These are phyloP conservation scores for Plasmodium cynomolgi DNA, from an alignment of 169 alveolate genomes.

Conservation along the genomic window DNA sequence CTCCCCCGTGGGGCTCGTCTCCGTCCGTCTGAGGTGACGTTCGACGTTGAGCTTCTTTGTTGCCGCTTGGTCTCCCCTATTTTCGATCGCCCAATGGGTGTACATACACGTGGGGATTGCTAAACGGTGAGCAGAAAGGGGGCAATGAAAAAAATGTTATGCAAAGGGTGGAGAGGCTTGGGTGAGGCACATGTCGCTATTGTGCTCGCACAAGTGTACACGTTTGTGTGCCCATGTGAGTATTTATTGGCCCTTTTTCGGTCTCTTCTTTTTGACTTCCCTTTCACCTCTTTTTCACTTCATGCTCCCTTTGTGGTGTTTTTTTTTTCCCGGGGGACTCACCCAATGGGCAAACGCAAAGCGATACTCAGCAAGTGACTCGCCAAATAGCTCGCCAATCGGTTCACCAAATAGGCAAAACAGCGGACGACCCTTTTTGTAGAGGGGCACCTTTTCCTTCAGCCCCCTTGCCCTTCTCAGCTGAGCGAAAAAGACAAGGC, in stretches of 20 bases:
- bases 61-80: background rate
- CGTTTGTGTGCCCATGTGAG: background rate
- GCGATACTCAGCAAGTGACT: background rate
- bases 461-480: background rate
- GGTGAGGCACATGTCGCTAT: background rate
- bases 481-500: background rate
- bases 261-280: background rate
- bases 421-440: background rate
- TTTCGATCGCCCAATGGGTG: background rate
- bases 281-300: background rate
- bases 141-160: background rate
- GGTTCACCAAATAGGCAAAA: constrained; percentile 1
- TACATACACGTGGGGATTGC: background rate
- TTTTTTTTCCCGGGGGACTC: background rate
- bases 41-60: background rate
- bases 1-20: background rate
- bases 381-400: background rate
- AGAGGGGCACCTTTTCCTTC: background rate
- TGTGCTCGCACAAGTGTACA: background rate
- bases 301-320: background rate
- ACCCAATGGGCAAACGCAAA: background rate
- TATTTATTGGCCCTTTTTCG: background rate
- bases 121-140: background rate
- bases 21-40: background rate
- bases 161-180: background rate